Base-by-base conservation (phyloP, 1,284 basidiomycete species). In the Boletus smithii region DNA sequence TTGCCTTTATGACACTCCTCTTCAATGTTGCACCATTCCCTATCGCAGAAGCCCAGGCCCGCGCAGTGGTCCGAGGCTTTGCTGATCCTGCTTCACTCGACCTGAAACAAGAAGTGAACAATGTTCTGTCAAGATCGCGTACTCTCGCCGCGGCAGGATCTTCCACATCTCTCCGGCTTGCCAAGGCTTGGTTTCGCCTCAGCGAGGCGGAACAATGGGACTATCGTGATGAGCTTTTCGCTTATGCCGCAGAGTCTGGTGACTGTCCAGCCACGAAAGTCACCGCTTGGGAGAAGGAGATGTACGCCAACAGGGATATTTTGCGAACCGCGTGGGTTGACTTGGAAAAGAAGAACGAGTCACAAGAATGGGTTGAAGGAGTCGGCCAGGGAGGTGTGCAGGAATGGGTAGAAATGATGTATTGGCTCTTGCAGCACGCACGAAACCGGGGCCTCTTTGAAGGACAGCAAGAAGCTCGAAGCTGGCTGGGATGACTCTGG, bases 1-100 rank as follows among this genome's bases (percentile, higher is more conserved):
- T 88, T 24, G 82, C 79, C 4, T 88, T 91, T 63, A 68, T 87
- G 43, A 79, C 83, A 2, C 73, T 89, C 4, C 73, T 73, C 0
- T 65, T 73, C 20, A 69, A 68, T 23, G 76, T 86, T 18, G 73
- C 71, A 0, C 87, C 86, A 2, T 73, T 89, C 42, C 84, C 85
- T 1, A 55, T 86, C 0, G 71, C 80, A 35, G 85, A 90, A 61
- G 80, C 77, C 0, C 87, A 90, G 63, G 80, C 81, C 4, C 75
- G 72, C 0, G 80, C 80, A 4, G 71, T 79, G 8, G 59, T 80
- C 14, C 70, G 72, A 18, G 77, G 73, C 0, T 82, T 86, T 53
- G 68, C 66, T 8, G 58, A 79, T 35, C 79, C 80, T 0, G 58
- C 63, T 11, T 60, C 71, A 22, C 65, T 88, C 9, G 74, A 85